These are phyloP conservation scores for Protea cynaroides DNA, from an alignment of 164 flowering plant species.

Conservation along the genomic window DNA sequence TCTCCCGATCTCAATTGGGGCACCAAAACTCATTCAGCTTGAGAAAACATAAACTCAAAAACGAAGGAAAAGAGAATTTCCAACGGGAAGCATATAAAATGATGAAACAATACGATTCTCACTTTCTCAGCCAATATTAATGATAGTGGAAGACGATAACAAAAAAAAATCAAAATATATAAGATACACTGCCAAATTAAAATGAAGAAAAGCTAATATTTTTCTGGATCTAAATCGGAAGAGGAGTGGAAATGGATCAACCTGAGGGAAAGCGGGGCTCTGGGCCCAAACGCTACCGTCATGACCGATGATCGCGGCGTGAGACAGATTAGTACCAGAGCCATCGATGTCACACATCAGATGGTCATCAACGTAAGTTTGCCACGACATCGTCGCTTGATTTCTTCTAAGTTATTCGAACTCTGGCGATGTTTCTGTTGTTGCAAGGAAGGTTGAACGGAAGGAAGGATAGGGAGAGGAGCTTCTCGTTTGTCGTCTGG, in stretches of 20 bases:
- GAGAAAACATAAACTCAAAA: not conserved
- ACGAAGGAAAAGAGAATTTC: not conserved
- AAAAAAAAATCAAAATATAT: not conserved
- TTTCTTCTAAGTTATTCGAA: not conserved
- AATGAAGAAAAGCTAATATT: not conserved
- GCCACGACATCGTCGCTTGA: not conserved
- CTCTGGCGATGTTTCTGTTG: not conserved
- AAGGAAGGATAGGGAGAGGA: no score
- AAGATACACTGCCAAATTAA: not conserved
- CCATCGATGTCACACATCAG: not conserved
- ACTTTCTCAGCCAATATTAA: not conserved
- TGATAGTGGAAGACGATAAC: not conserved
- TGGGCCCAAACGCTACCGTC: slow-evolving; percentile 2
- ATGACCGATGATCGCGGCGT: not conserved
- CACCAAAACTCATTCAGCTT: not conserved
- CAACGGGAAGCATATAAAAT: not conserved
- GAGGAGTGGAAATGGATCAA: not conserved
- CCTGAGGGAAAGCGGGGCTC: not conserved
- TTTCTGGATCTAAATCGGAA: not conserved
- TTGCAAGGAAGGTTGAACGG: not conserved
- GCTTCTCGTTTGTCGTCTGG: no score
- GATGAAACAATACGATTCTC: not conserved
- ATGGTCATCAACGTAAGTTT: slow-evolving; percentile 1
- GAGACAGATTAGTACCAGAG: not conserved
- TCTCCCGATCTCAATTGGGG: not conserved